A percentile compares a stretch with the other conserved stretches of the same genome.
These are phyloP conservation scores for Lecanosticta acicola DNA, from an alignment of 2,329 filamentous ascomycete genomes.

Conservation along the genomic window DNA sequence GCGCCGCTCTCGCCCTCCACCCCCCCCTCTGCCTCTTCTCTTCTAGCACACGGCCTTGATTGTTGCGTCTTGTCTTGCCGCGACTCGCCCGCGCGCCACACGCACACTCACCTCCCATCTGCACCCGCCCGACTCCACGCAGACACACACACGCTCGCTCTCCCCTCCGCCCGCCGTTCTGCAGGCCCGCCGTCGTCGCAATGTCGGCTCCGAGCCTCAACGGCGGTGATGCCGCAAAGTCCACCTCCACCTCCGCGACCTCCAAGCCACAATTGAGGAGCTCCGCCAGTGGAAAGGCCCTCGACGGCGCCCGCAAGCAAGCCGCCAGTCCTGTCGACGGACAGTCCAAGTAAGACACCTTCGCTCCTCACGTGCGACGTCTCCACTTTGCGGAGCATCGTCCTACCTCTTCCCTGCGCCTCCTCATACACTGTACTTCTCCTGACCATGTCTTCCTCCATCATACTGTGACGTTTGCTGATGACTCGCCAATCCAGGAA, in stretches of 20 bases:
- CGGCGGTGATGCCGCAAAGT: conserved; percentile 19
- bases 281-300: conserved; percentile 45
- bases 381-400: no score
- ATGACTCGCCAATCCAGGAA: conserved; percentile 38
- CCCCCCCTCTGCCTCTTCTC: background rate
- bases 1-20: background rate
- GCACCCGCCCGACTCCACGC: conserved; percentile 1
- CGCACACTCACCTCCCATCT: conserved; percentile 1
- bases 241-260: conserved; percentile 5
- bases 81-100: background rate
- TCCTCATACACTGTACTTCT: conserved; percentile 7
- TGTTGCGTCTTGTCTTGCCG: background rate
- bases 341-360: conserved; percentile 47
- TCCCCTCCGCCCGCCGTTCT: conserved; percentile 13
- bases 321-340: conserved; percentile 51
- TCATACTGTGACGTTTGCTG: conserved; percentile 2
- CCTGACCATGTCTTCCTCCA: background rate
- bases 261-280: conserved; percentile 45
- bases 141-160: conserved; percentile 4
- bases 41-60: conserved; percentile 3
- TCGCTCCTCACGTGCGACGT: no score
- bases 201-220: conserved; percentile 30
- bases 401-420: no score
- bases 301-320: conserved; percentile 52
- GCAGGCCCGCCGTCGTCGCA: conserved; percentile 12